phyloP scores from a whole-genome alignment of 768 basidiomycete species.

The Cubamyces lactineus region DNA sequence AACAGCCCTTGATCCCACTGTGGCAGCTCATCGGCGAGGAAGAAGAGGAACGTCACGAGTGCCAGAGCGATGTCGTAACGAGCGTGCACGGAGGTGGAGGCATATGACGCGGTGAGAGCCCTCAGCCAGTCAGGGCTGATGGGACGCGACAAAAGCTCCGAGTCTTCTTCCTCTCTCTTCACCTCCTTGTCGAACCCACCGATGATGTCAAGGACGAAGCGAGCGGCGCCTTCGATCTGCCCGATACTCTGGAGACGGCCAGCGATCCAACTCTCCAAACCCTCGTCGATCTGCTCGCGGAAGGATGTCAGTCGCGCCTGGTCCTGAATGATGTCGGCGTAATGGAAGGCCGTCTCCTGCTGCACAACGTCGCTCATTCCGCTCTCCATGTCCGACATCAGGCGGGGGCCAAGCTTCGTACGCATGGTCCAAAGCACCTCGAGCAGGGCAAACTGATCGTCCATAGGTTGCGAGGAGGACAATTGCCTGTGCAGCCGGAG shows the following conservation, averaged over 20 bases:
- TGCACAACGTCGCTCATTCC: conserved; percentile 65
- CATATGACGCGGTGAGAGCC: conserved; percentile 65
- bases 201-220: conserved; percentile 66
- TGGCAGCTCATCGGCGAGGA: conserved; percentile 64
- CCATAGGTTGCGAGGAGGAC: conserved; percentile 45
- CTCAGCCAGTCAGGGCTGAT: conserved; percentile 63
- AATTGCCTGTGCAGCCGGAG: conserved; percentile 59
- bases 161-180: conserved; percentile 78
- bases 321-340: conserved; percentile 73
- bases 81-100: conserved; percentile 62
- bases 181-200: conserved; percentile 70
- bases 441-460: conserved; percentile 59
- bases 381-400: conserved; percentile 59
- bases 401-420: conserved; percentile 58
- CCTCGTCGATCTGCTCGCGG: conserved; percentile 60
- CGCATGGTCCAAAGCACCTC: conserved; percentile 67
- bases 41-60: conserved; percentile 69
- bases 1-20: conserved; percentile 67
- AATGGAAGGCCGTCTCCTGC: conserved; percentile 79
- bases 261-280: conserved; percentile 60
- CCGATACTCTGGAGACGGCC: conserved; percentile 60
- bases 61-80: conserved; percentile 76
- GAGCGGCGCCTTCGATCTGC: conserved; percentile 58
- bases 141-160: conserved; percentile 49
- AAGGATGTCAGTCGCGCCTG: conserved; percentile 58